phyloP scores from a whole-genome alignment of 352 stramenopile species.

The Phytophthora uliginosa region DNA sequence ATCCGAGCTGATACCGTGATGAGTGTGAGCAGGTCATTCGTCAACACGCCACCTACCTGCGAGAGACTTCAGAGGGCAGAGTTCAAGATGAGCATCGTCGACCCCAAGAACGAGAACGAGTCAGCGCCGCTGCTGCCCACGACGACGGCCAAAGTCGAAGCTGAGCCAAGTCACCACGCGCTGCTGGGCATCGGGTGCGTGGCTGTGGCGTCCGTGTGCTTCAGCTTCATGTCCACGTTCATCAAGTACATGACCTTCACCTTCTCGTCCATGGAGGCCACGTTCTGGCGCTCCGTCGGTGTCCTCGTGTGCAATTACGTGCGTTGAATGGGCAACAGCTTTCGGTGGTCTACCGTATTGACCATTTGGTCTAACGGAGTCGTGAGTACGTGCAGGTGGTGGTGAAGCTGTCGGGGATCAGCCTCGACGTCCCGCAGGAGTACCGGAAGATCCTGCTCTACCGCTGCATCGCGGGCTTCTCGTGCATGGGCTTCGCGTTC shows the following conservation, averaged over 20 bases:
- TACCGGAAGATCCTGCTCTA: slow-evolving; percentile 60
- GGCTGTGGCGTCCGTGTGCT: slow-evolving; percentile 72
- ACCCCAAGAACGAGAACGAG: slow-evolving; percentile 14
- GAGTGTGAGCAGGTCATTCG: slow-evolving; percentile 10
- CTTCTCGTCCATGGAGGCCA: slow-evolving; percentile 80
- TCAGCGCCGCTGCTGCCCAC: slow-evolving; percentile 25
- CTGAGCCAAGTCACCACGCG: slow-evolving; percentile 42
- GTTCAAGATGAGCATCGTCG: slow-evolving; percentile 11
- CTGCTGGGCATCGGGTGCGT: slow-evolving; percentile 69
- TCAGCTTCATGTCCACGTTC: slow-evolving; percentile 82
- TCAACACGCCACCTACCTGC: background rate
- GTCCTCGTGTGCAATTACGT: slow-evolving; percentile 74
- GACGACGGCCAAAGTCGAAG: slow-evolving; percentile 17
- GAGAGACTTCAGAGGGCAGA: background rate
- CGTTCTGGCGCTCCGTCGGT: slow-evolving; percentile 75
- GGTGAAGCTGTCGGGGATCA: slow-evolving; percentile 29
- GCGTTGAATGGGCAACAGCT: slow-evolving; percentile 1
- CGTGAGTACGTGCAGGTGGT: slow-evolving; percentile 5
- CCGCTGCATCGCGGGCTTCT: slow-evolving; percentile 67
- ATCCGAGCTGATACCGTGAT: slow-evolving; percentile 2
- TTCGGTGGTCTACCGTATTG: background rate
- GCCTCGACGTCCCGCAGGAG: slow-evolving; percentile 46
- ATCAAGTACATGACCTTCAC: slow-evolving; percentile 79
- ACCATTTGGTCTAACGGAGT: background rate
- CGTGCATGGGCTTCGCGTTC: slow-evolving; percentile 76